Evolutionary conservation across 1,284 basidiomycete genomes (phyloP), one percentile per base, ranked within the genome.

Genomic region (Trichosporon inkin): DNA sequence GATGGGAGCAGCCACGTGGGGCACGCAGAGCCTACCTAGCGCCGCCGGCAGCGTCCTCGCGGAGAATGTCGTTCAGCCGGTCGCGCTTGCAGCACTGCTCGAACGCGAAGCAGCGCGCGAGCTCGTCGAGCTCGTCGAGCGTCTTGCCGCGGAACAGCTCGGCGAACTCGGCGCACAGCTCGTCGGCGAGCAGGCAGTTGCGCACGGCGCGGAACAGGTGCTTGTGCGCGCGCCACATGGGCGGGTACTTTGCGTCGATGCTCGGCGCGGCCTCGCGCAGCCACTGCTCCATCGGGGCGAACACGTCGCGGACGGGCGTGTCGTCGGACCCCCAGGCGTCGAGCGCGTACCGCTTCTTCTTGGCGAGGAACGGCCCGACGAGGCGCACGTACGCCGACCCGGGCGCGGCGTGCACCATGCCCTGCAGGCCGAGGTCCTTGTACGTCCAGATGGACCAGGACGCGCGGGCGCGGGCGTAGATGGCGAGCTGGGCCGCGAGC

Each of bases 371-470:
- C 32, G 81, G 79, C 58, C 80, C 77, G 73, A 89, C 81, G 24
- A 84, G 82, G 55, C 78, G 78, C 80, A 86, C 85, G 79, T 89
- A 90, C 0, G 86, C 80, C n/a, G 87, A 87, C 14, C 84, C 81
- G 44, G 79, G 81, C 17, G 84, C 83, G 61, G 86, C 82, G 68
- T 88, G 83, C 22, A 88, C 66, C 87, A 91, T 89, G 40, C 89
- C 79, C 73, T 90, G 88, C 80, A 88, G 90, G 2, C 89, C 88
- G 61, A 90, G 88, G 72, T 90, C 77, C 68, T 90, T 91, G 81
- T 89, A 91, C 16, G 89, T 75, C 89, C 89, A 90, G 73, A 91
- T 90, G 0, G 86, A 86, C 88, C 88, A 90, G 68, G 84, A 86
- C n/a, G 73, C 55, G 51, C 41, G 20, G 17, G 22, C 5, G 75